Evolutionary conservation across 257 asterid genomes (phyloP), one percentile per base, ranked within the genome.

Genomic region (Thymus quinquecostatus): DNA sequence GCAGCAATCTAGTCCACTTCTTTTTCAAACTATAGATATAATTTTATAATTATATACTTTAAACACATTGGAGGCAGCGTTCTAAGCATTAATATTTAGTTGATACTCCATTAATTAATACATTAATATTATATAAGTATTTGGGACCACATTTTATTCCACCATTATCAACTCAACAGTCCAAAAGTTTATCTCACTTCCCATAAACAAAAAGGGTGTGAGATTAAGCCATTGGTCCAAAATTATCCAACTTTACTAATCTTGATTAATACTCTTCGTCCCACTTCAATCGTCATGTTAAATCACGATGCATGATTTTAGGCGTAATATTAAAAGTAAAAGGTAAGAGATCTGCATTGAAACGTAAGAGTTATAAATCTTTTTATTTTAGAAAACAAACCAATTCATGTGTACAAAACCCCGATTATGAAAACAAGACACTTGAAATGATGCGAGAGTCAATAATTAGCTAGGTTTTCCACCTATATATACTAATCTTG

Each of bases 1-100:
- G 88, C 83, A 81, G 8, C 66, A 61, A 62, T 63, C 53, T 28
- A 60, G 74, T 63, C 86, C 90, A 74, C 78, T 81, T 43, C 81
- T 53, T 77, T 81, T 82, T 68, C 30, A 34, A 65, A 53, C 27
- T 54, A 7, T 65, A 64, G 9, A 28, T 62, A 8, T 60, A 71
- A 64, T 83, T 81, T 45, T 65, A 61, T 81, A 80, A 38, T 57
- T 12, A 68, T 38, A 38, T 57, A 44, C 51, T 41, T 58, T 45
- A 66, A 68, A 12, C 49, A 45, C 74, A 62, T 74, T 57, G 81
- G 69, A 68, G 54, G 81, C 27, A 80, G 74, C 27, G 75, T 61
- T 59, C 10, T 21, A 51, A 51, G 49, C 6, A 60, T 59, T 43
- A 43, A 2, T 62, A 29, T 69, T 50, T 58, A 49, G 47, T 75